Evolutionary conservation across 225 moss, liverwort and hornwort species (phyloP), one percentile per base, ranked within the genome.

Genomic region (Straminergon stramineum): DNA sequence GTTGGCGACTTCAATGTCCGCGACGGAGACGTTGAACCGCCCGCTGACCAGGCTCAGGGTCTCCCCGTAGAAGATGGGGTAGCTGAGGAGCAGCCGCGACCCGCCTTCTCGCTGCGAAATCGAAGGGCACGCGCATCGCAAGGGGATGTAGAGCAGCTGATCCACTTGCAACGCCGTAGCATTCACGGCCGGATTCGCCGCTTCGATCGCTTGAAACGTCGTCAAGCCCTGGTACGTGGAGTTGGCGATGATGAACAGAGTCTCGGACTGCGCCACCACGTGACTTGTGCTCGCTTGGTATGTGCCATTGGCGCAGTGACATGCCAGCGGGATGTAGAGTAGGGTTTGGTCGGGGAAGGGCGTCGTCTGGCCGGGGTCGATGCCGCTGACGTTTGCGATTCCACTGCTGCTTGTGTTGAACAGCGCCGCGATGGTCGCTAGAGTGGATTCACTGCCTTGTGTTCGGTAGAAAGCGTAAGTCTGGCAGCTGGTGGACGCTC

Each of bases 291-390:
- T 85, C 52, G 92, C 90, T 75, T 88, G 93, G 70, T 92, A 95
- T 6, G 86, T 88, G 26, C 34, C 66, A 81, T 93, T 90, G 67
- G 26, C 26, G 77, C 97, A 98, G 39, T 81, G 55, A 83, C 98
- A 98, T 30, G 85, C 70, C 35, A 96, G 79, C 13, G 95, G 96
- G n/a, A 97, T 66, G 66, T 95, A 85, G 4, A 98, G 68, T 61
- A 84, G 88, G 66, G 88, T 63, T 90, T 84, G 57, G 35, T 79
- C 52, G 13, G 39, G 45, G 84, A 92, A 83, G 65, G 86, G 53
- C 53, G 65, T 75, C 21, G 73, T 87, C 58, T 48, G 51, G 27
- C 63, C 83, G 37, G 86, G 80, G 27, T 91, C 34, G 35, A 91
- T 10, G 20, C 85, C 87, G 81, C 88, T 97, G 24, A 82, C 84